A percentile compares a stretch with the other conserved stretches of the same genome.
Conservation (phyloP, 2,329 filamentous ascomycete genomes). For the Xylariaceae sp. region DNA sequence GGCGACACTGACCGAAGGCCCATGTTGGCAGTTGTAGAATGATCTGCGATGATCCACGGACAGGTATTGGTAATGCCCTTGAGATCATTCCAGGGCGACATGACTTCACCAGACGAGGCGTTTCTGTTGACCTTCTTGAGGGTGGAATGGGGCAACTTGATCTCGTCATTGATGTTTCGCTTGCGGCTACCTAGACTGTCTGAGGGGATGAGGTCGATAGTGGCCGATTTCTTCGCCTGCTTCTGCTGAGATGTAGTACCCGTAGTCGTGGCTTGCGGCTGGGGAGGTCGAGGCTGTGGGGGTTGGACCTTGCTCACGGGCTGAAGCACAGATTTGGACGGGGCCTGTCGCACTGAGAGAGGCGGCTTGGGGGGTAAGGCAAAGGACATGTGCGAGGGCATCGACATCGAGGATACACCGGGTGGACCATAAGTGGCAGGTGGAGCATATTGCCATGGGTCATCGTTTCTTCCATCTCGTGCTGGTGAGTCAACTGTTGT, state of each 20-base stretch:
- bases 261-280: conserved; percentile 4
- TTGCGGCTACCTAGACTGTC: conserved; percentile 65
- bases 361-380: conserved; percentile 19
- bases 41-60: conserved; percentile 64
- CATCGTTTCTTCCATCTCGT: too few relatives aligned
- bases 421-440: too few relatives aligned
- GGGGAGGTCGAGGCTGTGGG: conserved; percentile 5
- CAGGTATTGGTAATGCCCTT: conserved; percentile 41
- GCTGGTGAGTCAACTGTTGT: conserved; percentile 17
- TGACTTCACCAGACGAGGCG: conserved; percentile 48
- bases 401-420: too few relatives aligned
- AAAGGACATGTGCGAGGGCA: conserved; percentile 23
- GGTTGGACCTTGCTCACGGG: not conserved
- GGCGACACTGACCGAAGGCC: conserved; percentile 52
- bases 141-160: conserved; percentile 56
- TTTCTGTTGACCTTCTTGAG: conserved; percentile 52
- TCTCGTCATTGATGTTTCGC: conserved; percentile 68
- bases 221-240: conserved; percentile 9
- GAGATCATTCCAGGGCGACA: conserved; percentile 49
- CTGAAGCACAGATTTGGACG: not conserved
- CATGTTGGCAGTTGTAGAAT: conserved; percentile 52
- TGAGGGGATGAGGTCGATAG: conserved; percentile 37
- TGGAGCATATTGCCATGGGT: too few relatives aligned
- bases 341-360: not conserved
- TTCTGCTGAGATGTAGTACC: not conserved